Base-by-base conservation (phyloP, 2,329 filamentous ascomycete genomes). In the Venturiaceae sp. region DNA sequence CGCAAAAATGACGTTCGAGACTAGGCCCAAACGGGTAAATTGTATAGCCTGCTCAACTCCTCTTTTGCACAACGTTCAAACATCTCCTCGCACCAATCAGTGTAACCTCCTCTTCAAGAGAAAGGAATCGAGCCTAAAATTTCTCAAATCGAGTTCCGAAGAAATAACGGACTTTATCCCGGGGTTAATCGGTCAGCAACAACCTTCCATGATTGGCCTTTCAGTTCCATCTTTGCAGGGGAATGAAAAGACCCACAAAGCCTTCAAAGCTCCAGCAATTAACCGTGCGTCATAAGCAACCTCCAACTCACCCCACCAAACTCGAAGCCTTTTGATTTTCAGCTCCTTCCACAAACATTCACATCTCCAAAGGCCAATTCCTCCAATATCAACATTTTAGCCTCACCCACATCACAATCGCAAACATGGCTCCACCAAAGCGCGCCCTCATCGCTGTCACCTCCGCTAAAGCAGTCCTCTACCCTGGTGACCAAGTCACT, bases 381-480 rank as follows among this genome's bases (percentile, higher is more conserved):
- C 41, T 21, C 21, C 16, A 23, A 5, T 5, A 30, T 6, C 11
- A 16, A 21, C 2, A 1, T 23, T 13, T 44, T 11, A 14, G 8
- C 9, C 13, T 19, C 9, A 36, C 21, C 13, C 28, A 33, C 16
- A 5, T 36, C 34, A 23, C 52, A n/a, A 36, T 21, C 56, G 26
- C 13, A 50, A 6, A 13, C 28, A 64, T 64, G 62, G n/a, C 64
- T 26, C 72, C 69, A 44, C 66, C 74, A 34, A 73, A 70, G 53
- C 68, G 68, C 58, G 75, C 74, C 50, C 64, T 77, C 55, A 76
- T 77, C 55, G 66, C 68, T 55, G 65, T 76, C 46, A 76, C 75
- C 26, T 76, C 75, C 3, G 74, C 75, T 21, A 65, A 66, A 13
- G 74, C 71, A 28, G 69, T 75, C n/a, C 44, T 50, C 44, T 73